Conservation (phyloP, 768 basidiomycete genomes). For the Phallus indusiatus region DNA sequence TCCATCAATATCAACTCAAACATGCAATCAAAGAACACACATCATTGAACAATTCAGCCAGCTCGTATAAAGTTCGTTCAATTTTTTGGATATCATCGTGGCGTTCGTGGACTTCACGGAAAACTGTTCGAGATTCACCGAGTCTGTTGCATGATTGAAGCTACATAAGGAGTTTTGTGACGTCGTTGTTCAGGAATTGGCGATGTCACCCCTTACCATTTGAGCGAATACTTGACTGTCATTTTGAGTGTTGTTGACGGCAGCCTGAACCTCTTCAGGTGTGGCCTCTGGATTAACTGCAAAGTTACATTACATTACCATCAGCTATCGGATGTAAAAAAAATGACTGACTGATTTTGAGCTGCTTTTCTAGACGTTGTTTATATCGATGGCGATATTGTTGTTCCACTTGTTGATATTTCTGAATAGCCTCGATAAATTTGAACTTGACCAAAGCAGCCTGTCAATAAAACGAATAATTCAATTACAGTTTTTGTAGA, state of each 20-base stretch:
- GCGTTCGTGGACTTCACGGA: conserved; percentile 80
- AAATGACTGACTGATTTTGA: conserved; percentile 52
- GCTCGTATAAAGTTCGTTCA: conserved; percentile 76
- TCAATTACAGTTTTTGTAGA: background rate
- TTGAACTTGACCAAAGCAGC: conserved; percentile 53
- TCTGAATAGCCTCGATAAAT: conserved; percentile 67
- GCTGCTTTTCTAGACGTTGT: conserved; percentile 62
- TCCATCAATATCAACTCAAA: background rate
- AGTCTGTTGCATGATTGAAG: conserved; percentile 68
- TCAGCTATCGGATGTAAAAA: background rate
- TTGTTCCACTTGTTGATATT: conserved; percentile 68
- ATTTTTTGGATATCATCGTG: conserved; percentile 80
- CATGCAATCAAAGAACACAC: conserved; percentile 29
- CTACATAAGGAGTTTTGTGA: conserved; percentile 25
- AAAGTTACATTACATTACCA: background rate
- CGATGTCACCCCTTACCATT: conserved; percentile 34
- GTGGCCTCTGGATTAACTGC: conserved; percentile 32
- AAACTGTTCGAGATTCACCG: conserved; percentile 72
- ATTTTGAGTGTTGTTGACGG: conserved; percentile 25
- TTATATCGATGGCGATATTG: conserved; percentile 54
- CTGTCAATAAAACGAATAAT: conserved; percentile 24
- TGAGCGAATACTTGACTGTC: conserved; percentile 64
- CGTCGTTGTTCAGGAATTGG: background rate
- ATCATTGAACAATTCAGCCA: conserved; percentile 81
- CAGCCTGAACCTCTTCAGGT: conserved; percentile 30